Percentiles rank a stretch among this genome's conserved stretches.
Evolutionary conservation across 176 grass and related monocot species (phyloP).

Genomic region (Thalia dealbata): DNA sequence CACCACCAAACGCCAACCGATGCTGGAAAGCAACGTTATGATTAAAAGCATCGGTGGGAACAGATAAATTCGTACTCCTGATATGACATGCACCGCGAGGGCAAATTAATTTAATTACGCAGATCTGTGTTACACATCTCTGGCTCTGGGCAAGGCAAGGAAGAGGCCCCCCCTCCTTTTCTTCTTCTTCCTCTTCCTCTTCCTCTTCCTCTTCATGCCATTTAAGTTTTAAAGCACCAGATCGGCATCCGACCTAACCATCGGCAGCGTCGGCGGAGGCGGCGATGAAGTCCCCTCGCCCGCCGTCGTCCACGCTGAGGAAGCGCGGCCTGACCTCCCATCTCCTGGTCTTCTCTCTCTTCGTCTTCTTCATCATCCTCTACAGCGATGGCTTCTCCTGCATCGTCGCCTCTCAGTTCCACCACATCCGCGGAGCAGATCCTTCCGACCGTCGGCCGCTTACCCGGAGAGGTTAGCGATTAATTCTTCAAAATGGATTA

Average conservation of each 20-base stretch:
- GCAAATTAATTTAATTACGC: too few relatives aligned
- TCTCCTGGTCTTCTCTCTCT: background rate
- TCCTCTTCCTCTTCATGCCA: too few relatives aligned
- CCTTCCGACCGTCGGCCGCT: background rate
- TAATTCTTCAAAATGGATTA: background rate
- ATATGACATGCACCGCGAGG: too few relatives aligned
- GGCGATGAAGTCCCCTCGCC: background rate
- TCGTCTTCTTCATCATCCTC: background rate
- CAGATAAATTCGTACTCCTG: too few relatives aligned
- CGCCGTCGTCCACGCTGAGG: background rate
- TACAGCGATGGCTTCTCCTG: slow-evolving; percentile 2
- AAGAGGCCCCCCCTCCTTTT: too few relatives aligned
- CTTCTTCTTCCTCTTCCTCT: too few relatives aligned
- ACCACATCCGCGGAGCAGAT: background rate
- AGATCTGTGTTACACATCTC: too few relatives aligned
- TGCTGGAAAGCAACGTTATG: too few relatives aligned
- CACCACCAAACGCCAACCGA: too few relatives aligned
- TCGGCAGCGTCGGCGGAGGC: background rate
- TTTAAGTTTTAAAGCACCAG: too few relatives aligned
- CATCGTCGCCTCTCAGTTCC: background rate
- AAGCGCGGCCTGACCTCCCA: background rate
- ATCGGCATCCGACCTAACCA: background rate
- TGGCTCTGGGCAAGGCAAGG: too few relatives aligned
- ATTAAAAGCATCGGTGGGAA: too few relatives aligned
- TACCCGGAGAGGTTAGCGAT: background rate